Base-by-base conservation (phyloP, 2,329 filamentous ascomycete species). In the Ceratocystis cubensis region DNA sequence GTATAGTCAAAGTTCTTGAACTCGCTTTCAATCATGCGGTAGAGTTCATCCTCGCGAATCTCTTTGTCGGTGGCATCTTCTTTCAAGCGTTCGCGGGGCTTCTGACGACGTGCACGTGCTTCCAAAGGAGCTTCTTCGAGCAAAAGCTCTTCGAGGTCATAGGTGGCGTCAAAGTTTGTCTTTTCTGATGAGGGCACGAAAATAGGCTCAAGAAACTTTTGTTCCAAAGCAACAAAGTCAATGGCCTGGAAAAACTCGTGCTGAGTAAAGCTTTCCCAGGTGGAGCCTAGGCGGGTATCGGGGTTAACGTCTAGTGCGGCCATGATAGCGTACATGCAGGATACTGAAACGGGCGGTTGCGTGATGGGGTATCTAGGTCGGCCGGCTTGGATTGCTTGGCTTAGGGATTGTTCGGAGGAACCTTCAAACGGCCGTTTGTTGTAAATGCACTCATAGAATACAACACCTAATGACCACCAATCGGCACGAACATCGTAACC, bases 381-480 rank as follows among this genome's bases (percentile, higher is more conserved):
- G 13, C 87, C 90, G 72, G 86, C 89, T 71, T 88, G 84, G 72
- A 99, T 95, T 70, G 90, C 85, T 69, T 86, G 84, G 71, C 88
- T 88, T 62, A 99, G 80, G 5, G 85, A 84, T 66, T 90, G 86
- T 73, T 96, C 91, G 61, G 86, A 92, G 71, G 87, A 90, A 65
- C 91, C 93, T 73, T 96, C 91, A 70, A 97, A 99, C 25, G 94
- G 94, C 72, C 94, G 85, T 90, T 95, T 97, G 78, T 95, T 96
- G 79, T 97, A 99, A 70, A 99, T 96, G 81, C 94, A 97, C 76
- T 99, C 94, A 76, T 96, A 99, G 75, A 97, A 97, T n/a, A 96
- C 83, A 59, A 99, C 94, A 62, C 94, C 94, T 25, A 99, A 78
- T 5, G 94, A 97, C 94, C 94, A 99, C 94, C 94, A 99, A 75